Conservation (phyloP, 2,329 filamentous ascomycete genomes). For the Arthroderma sp. region DNA sequence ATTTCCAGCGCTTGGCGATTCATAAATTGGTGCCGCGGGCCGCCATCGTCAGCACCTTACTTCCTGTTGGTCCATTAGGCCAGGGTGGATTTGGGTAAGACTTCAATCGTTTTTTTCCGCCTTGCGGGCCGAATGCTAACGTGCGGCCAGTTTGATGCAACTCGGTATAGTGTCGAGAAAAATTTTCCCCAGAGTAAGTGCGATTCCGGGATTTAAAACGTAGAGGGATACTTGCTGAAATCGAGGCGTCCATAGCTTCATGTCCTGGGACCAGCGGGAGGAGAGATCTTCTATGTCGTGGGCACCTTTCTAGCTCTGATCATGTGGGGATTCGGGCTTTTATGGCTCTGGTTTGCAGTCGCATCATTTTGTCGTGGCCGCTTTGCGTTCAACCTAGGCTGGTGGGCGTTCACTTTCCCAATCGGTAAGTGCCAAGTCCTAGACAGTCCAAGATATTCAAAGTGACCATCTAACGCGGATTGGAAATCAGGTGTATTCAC, state of each 20-base stretch:
- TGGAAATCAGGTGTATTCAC: conserved; percentile 9
- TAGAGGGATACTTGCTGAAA: too few relatives aligned
- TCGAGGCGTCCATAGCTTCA: conserved; percentile 7
- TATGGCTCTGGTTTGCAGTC: conserved; percentile 43
- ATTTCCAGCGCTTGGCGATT: conserved; percentile 54
- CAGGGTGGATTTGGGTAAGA: conserved; percentile 46
- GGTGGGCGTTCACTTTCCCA: conserved; percentile 48
- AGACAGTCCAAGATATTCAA: neutral
- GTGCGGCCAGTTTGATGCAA: conserved; percentile 31
- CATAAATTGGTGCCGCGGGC: conserved; percentile 54
- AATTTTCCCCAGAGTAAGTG: conserved; percentile 24
- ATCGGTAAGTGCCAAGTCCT: conserved; percentile 23
- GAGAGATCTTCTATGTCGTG: conserved; percentile 45
- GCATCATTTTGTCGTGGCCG: conserved; percentile 29
- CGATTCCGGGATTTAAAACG: conserved; percentile 7
- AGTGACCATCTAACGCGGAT: too few relatives aligned
- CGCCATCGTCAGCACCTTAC: conserved; percentile 53
- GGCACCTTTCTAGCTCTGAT: conserved; percentile 41
- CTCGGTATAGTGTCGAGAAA: conserved; percentile 32
- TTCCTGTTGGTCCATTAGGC: conserved; percentile 54
- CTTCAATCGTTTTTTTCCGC: conserved; percentile 13
- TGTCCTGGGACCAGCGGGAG: conserved; percentile 29
- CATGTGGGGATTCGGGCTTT: conserved; percentile 44
- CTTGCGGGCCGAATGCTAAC: conserved; percentile 11
- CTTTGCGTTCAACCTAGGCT: conserved; percentile 47